These are phyloP conservation scores for Beauveria pseudobassiana DNA, from an alignment of 2,329 filamentous ascomycete genomes.

Conservation along the genomic window DNA sequence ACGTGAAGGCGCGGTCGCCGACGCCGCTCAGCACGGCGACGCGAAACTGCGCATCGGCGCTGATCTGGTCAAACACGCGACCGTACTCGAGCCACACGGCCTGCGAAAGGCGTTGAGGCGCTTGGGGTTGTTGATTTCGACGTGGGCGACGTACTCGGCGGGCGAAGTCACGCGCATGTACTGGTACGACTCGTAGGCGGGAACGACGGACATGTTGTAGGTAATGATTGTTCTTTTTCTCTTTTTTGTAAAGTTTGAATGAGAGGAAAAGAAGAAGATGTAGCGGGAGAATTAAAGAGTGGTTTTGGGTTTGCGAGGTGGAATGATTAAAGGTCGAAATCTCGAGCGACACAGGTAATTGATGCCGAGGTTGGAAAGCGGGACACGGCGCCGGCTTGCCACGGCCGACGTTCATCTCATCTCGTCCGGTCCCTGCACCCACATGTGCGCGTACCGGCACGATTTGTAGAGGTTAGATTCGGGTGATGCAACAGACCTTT, in stretches of 20 bases:
- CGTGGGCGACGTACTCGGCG: slow-evolving; percentile 68
- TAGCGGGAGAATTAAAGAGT: background rate
- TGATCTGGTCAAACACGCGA: slow-evolving; percentile 63
- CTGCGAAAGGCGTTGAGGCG: slow-evolving; percentile 87
- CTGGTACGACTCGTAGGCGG: slow-evolving; percentile 40
- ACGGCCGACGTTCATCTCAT: background rate
- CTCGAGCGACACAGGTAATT: background rate
- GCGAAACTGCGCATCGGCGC: slow-evolving; percentile 63
- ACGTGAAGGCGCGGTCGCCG: slow-evolving; percentile 76
- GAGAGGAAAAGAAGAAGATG: background rate
- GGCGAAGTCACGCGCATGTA: slow-evolving; percentile 72
- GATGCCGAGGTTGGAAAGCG: slow-evolving; percentile 1
- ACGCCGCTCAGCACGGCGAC: slow-evolving; percentile 73
- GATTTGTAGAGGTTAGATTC: too few species aligned
- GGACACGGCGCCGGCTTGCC: background rate
- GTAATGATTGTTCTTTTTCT: background rate
- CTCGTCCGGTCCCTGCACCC: background rate
- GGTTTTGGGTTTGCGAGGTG: background rate
- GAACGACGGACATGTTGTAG: slow-evolving; percentile 5
- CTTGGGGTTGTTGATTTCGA: slow-evolving; percentile 79
- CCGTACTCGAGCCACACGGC: slow-evolving; percentile 82
- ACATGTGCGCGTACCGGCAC: background rate
- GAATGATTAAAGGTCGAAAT: background rate
- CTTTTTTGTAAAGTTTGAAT: background rate
- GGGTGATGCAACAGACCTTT: too few species aligned